Percentiles rank a stretch among this genome's conserved stretches.
phyloP scores from a whole-genome alignment of 202 grass and related monocot genomes.

The Elaeis oleifera region DNA sequence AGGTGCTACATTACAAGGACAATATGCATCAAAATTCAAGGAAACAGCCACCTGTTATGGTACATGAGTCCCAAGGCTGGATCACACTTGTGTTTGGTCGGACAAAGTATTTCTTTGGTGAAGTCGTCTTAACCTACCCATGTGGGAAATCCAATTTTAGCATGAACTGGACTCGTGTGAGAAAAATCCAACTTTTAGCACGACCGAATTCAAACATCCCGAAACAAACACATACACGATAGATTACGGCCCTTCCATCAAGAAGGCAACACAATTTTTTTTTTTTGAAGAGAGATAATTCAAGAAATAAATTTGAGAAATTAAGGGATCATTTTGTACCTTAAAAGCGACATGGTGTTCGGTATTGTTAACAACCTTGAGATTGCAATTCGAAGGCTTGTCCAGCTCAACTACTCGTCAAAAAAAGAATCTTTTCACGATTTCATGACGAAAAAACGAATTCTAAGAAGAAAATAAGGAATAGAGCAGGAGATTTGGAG shows the following conservation, averaged over 20 bases:
- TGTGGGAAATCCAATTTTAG: constrained; percentile 2
- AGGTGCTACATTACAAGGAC: not conserved
- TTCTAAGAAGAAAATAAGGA: constrained; percentile 14
- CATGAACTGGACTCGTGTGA: not conserved
- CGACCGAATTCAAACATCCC: not conserved
- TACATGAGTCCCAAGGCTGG: constrained; percentile 96
- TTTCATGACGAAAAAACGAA: constrained; percentile 4
- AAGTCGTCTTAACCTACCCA: constrained; percentile 93
- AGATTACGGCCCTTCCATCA: constrained; percentile 1
- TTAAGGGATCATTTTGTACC: constrained; percentile 33
- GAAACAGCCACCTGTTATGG: constrained; percentile 55
- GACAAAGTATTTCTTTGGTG: constrained; percentile 96
- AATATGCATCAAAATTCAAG: not conserved
- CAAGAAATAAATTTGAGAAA: constrained; percentile 5
- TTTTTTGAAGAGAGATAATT: not conserved
- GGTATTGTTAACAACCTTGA: constrained; percentile 98
- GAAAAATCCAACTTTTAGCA: not conserved
- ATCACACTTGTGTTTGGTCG: constrained; percentile 80
- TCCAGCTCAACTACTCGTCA: constrained; percentile 76
- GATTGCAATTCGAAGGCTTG: constrained; percentile 81
- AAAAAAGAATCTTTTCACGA: constrained; percentile 14
- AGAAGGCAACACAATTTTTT: no score
- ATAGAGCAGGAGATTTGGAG: constrained; percentile 1
- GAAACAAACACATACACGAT: constrained; percentile 21
- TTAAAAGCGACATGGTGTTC: constrained; percentile 95